Evolutionary conservation across 345 rosid species (phyloP).

Genomic region (Gynandropsis gynandra): DNA sequence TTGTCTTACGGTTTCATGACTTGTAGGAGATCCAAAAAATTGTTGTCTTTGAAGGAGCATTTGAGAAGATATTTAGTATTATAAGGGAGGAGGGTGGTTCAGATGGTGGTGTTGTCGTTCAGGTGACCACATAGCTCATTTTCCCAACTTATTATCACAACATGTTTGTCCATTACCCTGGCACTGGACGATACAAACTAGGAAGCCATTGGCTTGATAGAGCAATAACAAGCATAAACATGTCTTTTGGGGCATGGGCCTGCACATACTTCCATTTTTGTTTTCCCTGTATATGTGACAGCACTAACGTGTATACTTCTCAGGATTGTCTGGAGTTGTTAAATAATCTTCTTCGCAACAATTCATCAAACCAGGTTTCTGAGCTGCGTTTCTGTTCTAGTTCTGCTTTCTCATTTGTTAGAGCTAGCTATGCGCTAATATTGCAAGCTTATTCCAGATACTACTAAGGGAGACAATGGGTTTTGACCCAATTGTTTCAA

Average conservation of each 20-base stretch:
- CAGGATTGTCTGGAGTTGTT: slow-evolving; percentile 93
- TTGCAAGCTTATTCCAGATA: slow-evolving; percentile 38
- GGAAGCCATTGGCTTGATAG: slow-evolving; percentile 7
- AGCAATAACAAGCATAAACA: background rate
- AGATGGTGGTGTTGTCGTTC: slow-evolving; percentile 98
- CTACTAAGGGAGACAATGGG: slow-evolving; percentile 92
- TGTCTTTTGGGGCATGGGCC: slow-evolving; percentile 4
- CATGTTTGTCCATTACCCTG: background rate
- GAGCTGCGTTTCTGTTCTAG: slow-evolving; percentile 15
- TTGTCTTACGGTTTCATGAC: slow-evolving; percentile 18
- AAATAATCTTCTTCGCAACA: slow-evolving; percentile 83
- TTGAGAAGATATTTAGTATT: slow-evolving; percentile 90
- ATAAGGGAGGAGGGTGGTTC: slow-evolving; percentile 94
- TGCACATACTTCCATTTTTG: slow-evolving; percentile 5
- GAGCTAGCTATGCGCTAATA: slow-evolving; percentile 26
- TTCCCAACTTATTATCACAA: background rate
- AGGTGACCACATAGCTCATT: slow-evolving; percentile 40
- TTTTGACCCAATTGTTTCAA: slow-evolving; percentile 67
- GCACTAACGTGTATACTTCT: slow-evolving; percentile 11
- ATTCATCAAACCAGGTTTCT: slow-evolving; percentile 80
- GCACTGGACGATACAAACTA: slow-evolving; percentile 1
- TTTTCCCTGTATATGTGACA: slow-evolving; percentile 11
- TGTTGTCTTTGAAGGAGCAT: slow-evolving; percentile 95
- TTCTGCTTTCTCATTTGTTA: background rate
- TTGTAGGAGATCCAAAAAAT: slow-evolving; percentile 96